Conservation (phyloP, 108 stramenopile genomes). For the Bacterosira constricta region DNA sequence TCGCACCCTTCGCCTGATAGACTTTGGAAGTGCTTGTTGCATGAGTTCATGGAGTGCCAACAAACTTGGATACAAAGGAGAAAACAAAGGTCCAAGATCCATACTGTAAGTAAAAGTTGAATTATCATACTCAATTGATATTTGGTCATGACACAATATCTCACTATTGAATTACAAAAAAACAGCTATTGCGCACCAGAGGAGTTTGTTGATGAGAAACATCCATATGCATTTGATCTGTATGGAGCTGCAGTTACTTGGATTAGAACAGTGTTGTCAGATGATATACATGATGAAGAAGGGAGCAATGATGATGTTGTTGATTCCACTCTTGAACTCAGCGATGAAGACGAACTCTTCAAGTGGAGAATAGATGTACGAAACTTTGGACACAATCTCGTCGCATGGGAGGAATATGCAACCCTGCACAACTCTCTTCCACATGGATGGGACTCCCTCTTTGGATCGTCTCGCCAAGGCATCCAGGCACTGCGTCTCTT, state of each 20-base stretch:
- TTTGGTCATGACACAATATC: too few relatives aligned
- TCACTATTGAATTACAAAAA: background rate
- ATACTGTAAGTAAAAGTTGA: constrained; percentile 36
- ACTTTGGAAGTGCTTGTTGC: constrained; percentile 48
- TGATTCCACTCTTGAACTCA: constrained; percentile 16
- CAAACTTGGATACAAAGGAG: constrained; percentile 39
- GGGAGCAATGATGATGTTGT: background rate
- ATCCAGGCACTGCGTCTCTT: constrained; percentile 26
- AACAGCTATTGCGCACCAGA: constrained; percentile 41
- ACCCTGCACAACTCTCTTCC: constrained; percentile 28
- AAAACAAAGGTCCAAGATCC: constrained; percentile 39
- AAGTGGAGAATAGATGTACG: constrained; percentile 41
- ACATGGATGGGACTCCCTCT: constrained; percentile 43
- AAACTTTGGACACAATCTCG: constrained; percentile 42
- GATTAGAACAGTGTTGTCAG: constrained; percentile 36
- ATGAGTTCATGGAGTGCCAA: constrained; percentile 42
- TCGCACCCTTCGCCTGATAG: constrained; percentile 36
- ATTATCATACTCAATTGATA: too few relatives aligned
- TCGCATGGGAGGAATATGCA: constrained; percentile 45
- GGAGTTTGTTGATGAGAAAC: constrained; percentile 38
- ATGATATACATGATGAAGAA: constrained; percentile 9
- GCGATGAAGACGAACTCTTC: constrained; percentile 29
- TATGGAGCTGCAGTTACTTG: constrained; percentile 41
- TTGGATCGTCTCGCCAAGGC: constrained; percentile 36
- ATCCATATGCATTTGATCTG: constrained; percentile 48